Conservation (phyloP, 2,329 filamentous ascomycete species). For the Colletotrichum paranaense region DNA sequence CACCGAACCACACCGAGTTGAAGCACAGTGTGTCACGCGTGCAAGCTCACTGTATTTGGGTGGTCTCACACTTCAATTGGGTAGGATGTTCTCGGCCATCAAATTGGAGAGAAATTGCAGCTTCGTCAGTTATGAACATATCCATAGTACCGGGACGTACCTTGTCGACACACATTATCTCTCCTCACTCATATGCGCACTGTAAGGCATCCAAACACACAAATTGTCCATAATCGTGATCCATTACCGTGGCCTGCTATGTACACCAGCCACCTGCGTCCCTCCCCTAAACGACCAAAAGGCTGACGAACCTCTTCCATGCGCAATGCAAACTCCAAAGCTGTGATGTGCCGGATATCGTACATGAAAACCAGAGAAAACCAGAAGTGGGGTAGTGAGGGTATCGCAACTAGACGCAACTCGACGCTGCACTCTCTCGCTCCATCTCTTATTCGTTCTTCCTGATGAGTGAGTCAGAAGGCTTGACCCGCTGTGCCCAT, state of each 20-base stretch:
- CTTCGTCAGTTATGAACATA: background rate
- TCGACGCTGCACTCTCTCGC: constrained; percentile 12
- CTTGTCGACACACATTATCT: background rate
- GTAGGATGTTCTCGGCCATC: background rate
- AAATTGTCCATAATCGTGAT: constrained; percentile 12
- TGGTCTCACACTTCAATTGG: background rate
- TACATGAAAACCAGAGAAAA: constrained; percentile 34
- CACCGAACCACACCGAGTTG: background rate
- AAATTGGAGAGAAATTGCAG: background rate
- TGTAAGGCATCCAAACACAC: background rate
- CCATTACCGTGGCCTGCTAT: constrained; percentile 35
- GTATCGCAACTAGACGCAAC: constrained; percentile 38
- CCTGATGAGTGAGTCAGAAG: constrained; percentile 71
- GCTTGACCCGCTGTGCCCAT: constrained; percentile 74
- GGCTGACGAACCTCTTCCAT: constrained; percentile 29
- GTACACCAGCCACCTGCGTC: constrained; percentile 24
- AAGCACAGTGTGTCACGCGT: background rate
- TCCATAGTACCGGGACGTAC: background rate
- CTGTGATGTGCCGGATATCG: constrained; percentile 35
- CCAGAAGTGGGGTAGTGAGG: constrained; percentile 37
- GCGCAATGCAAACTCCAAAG: constrained; percentile 33
- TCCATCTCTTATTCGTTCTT: constrained; percentile 54
- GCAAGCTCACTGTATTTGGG: background rate
- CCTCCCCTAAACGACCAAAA: constrained; percentile 22
- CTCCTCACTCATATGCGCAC: background rate